phyloP scores from a whole-genome alignment of 2,329 filamentous ascomycete genomes.

The Monosporascus ibericus region DNA sequence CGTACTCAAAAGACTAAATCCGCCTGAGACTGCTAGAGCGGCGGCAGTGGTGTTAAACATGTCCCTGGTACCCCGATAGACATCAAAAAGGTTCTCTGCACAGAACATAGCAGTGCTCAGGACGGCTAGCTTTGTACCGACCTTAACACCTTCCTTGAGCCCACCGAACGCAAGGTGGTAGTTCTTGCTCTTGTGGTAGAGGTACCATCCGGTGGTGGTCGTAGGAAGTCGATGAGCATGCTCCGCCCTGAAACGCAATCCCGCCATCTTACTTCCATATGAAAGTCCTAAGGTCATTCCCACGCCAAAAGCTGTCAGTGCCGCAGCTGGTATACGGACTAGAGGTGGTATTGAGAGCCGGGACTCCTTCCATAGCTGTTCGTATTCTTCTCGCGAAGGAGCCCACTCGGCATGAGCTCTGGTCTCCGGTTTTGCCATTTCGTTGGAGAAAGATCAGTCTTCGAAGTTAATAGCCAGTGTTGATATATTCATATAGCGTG shows the following conservation, averaged over 20 bases:
- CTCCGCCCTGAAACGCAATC: constrained; percentile 85
- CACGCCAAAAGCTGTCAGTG: constrained; percentile 56
- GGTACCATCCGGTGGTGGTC: constrained; percentile 81
- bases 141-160: constrained; percentile 68
- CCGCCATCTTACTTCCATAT: constrained; percentile 67
- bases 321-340: constrained; percentile 60
- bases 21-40: constrained; percentile 75
- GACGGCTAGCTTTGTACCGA: constrained; percentile 63
- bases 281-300: constrained; percentile 66
- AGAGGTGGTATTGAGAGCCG: constrained; percentile 59
- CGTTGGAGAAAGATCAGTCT: background rate
- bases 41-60: constrained; percentile 76
- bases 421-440: constrained; percentile 10
- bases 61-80: constrained; percentile 63
- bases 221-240: constrained; percentile 90
- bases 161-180: constrained; percentile 78
- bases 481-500: too few relatives aligned
- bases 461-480: background rate
- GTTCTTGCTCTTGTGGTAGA: constrained; percentile 99
- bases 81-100: constrained; percentile 81
- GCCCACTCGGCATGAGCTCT: constrained; percentile 8
- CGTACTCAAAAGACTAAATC: constrained; percentile 79
- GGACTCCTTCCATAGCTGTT: constrained; percentile 31
- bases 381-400: constrained; percentile 24
- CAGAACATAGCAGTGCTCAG: constrained; percentile 74